Percentiles rank a stretch among this genome's conserved stretches.
Evolutionary conservation across 208 protist genomes (phyloP).

Genomic region (Balamuthia mandrillaris): DNA sequence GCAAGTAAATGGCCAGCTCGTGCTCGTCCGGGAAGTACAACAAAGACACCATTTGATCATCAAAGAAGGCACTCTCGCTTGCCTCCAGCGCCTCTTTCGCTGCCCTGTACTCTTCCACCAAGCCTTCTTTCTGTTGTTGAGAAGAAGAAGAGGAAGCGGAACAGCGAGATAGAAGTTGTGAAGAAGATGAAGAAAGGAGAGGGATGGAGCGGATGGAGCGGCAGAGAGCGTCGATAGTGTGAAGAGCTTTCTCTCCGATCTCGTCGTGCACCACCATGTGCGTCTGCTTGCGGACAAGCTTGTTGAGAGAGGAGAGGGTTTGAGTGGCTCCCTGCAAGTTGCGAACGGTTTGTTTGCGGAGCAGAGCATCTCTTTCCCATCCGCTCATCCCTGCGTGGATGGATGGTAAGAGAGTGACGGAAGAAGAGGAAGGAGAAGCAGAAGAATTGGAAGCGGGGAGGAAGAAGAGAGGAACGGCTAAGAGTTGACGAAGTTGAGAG

Average conservation of each 20-base stretch:
- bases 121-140: no score
- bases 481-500: no score
- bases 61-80: constrained; percentile 65
- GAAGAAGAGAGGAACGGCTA: no score
- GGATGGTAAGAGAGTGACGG: no score
- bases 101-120: no score
- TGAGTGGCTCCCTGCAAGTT: constrained; percentile 22
- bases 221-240: no score
- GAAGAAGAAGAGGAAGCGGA: no score
- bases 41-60: constrained; percentile 58
- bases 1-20: constrained; percentile 68
- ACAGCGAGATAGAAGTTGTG: no score
- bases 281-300: constrained; percentile 46
- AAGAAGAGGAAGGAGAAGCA: neutral
- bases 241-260: constrained; percentile 34
- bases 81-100: constrained; percentile 16
- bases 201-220: no score
- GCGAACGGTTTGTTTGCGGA: constrained; percentile 12
- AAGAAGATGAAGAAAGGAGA: no score
- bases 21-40: constrained; percentile 70
- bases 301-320: constrained; percentile 39
- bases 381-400: neutral
- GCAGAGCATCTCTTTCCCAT: constrained; percentile 32
- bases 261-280: constrained; percentile 62
- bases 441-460: no score